Evolutionary conservation across 371 early-diverging fungal genomes (phyloP).

Genomic region (Apophysomyces ossiformis): DNA sequence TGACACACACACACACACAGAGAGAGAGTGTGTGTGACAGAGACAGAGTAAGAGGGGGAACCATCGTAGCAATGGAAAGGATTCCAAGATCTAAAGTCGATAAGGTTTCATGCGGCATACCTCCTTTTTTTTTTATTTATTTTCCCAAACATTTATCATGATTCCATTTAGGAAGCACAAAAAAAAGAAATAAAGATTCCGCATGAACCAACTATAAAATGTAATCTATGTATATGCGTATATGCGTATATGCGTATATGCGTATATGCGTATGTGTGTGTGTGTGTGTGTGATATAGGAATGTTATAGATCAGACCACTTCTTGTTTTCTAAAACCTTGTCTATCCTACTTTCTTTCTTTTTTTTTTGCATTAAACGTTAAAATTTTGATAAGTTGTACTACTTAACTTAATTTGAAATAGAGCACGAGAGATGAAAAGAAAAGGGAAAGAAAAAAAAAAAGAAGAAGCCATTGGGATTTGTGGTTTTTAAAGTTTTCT

Average conservation of each 20-base stretch:
- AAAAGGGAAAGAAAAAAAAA: not conserved
- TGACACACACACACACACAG: too few relatives aligned
- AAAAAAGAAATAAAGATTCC: too few relatives aligned
- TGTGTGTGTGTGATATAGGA: too few relatives aligned
- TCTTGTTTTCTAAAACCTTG: not conserved
- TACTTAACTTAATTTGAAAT: not conserved
- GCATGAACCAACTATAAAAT: too few relatives aligned
- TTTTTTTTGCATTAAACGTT: not conserved
- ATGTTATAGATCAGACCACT: not conserved
- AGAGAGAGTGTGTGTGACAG: too few relatives aligned
- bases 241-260: too few relatives aligned
- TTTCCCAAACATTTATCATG: not conserved
- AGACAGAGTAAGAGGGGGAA: too few relatives aligned
- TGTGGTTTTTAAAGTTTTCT: too few relatives aligned
- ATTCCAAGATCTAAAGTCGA: conserved; percentile 11
- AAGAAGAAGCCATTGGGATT: too few relatives aligned
- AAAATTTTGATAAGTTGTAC: not conserved
- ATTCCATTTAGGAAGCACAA: not conserved
- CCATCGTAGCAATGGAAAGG: not conserved
- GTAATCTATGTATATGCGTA: too few relatives aligned
- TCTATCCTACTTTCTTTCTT: not conserved
- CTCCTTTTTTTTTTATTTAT: not conserved
- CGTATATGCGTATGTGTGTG: too few relatives aligned
- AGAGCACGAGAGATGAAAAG: not conserved
- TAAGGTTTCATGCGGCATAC: conserved; percentile 7